These are phyloP conservation scores for Zasmidium citrigriseum DNA, from an alignment of 2,329 filamentous ascomycete species.

Conservation along the genomic window DNA sequence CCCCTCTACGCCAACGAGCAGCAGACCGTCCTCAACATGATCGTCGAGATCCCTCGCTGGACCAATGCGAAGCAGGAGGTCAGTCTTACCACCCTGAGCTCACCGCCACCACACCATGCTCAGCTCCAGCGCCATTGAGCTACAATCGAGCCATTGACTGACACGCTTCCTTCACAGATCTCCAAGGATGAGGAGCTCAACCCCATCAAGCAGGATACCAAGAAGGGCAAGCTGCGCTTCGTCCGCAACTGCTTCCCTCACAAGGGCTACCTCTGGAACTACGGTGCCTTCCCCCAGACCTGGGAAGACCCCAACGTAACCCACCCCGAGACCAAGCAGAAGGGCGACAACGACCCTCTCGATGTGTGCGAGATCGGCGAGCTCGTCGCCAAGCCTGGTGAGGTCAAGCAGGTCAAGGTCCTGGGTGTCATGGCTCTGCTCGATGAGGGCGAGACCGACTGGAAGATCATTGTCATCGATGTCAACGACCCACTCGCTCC, in stretches of 20 bases:
- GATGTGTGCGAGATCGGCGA: slow-evolving; percentile 99
- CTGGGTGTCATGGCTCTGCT: slow-evolving; percentile 98
- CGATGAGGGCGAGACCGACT: slow-evolving; percentile 99
- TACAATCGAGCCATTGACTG: slow-evolving; percentile 13
- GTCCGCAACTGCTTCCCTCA: slow-evolving; percentile 99
- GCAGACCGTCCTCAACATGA: slow-evolving; percentile 96
- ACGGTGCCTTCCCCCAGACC: slow-evolving; percentile 98
- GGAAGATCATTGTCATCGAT: slow-evolving; percentile 99
- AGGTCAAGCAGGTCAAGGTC: slow-evolving; percentile 99
- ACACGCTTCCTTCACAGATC: slow-evolving; percentile 64
- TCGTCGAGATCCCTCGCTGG: slow-evolving; percentile 99
- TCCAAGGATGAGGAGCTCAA: slow-evolving; percentile 98
- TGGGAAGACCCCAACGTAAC: slow-evolving; percentile 97
- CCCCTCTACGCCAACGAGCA: slow-evolving; percentile 96
- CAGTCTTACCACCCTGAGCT: slow-evolving; percentile 47
- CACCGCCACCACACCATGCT: slow-evolving; percentile 11
- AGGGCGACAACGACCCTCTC: slow-evolving; percentile 98
- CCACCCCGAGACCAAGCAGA: slow-evolving; percentile 99
- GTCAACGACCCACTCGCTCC: slow-evolving; percentile 93
- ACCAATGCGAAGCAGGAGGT: slow-evolving; percentile 99
- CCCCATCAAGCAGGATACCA: slow-evolving; percentile 98
- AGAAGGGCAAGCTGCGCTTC: slow-evolving; percentile 99
- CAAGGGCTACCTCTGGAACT: slow-evolving; percentile 99
- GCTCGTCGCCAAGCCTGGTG: slow-evolving; percentile 91
- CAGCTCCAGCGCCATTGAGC: slow-evolving; percentile 1